These are phyloP conservation scores for Fereydounia khargensis DNA, from an alignment of 1,284 basidiomycete genomes.

Conservation along the genomic window DNA sequence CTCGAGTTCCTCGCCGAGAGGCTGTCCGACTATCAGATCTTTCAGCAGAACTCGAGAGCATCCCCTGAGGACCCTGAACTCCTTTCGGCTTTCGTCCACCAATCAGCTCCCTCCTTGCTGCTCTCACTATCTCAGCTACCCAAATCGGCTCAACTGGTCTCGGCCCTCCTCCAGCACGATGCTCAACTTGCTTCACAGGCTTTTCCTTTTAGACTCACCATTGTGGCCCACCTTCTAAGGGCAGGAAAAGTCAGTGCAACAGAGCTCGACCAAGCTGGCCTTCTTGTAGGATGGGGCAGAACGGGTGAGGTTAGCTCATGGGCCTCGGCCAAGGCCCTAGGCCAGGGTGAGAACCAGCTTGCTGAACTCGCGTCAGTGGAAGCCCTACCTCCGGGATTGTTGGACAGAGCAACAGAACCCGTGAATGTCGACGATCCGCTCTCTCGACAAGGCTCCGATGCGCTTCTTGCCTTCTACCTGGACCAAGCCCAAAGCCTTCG, in stretches of 20 bases:
- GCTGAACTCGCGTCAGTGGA: too few relatives aligned
- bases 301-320: too few relatives aligned
- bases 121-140: not conserved
- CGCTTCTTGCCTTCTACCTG: not conserved
- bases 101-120: not conserved
- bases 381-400: too few relatives aligned
- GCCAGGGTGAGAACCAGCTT: too few relatives aligned
- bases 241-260: not conserved
- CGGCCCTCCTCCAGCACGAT: not conserved
- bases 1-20: conserved; percentile 5
- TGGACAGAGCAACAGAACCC: too few relatives aligned
- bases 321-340: too few relatives aligned
- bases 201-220: not conserved
- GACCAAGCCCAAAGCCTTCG: not conserved
- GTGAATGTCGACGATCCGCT: too few relatives aligned
- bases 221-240: not conserved
- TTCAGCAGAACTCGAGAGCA: too few relatives aligned
- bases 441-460: not conserved
- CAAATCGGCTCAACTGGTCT: not conserved
- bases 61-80: not conserved
- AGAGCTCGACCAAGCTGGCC: not conserved
- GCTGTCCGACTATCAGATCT: conserved; percentile 1
- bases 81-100: not conserved
- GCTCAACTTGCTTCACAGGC: not conserved
- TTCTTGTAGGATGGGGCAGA: not conserved